Base-by-base conservation (phyloP, 192 early-diverging fungal species). In the Coemansia sp. region DNA sequence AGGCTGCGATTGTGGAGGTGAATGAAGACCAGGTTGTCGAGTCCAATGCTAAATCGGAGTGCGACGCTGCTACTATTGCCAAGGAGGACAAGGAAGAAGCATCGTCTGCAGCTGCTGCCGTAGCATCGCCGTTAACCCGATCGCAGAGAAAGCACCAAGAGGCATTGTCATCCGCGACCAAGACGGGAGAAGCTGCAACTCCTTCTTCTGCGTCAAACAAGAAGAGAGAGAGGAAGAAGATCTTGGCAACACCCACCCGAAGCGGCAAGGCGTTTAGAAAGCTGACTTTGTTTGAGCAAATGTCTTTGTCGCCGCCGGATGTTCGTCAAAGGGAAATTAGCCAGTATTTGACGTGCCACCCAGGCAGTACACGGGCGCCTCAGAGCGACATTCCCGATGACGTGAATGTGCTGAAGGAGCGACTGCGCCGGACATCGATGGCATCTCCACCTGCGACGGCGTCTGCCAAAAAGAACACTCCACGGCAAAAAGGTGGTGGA, bases 251-350 rank as follows among this genome's bases (percentile, higher is more conserved):
- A n/a, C n/a, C n/a, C 39, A 6, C 17, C 63, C 17, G 15, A 56
- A 39, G 22, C 33, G 19, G 0, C 36, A 53, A 17, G 45, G 45
- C 55, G 25, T 27, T 33, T 6, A 38, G 68, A 4, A 51, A 49
- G 7, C 43, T 66, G 27, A 74, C 70, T 5, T 52, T 63, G 18
- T 74, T 74, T 27, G 70, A 74, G 56, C 64, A 67, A 29, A 32
- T 74, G 3, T 74, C 70, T 17, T 39, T 74, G 41, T 60, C 70
- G 22, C 70, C 70, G 22, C 70, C 70, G 0, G 70, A 74, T 37
- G 48, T 60, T 10, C 70, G 70, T 13, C 42, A 41, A 29, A 22
- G 42, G 25, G 42, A 45, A n/a, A 27, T 45, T n/a, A 45, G 25
- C 14, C 23, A 15, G 11, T 45, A 26, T n/a, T 6, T 45, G 14